These are phyloP conservation scores for Centella asiatica DNA, from an alignment of 129 eudicot genomes.

Conservation along the genomic window DNA sequence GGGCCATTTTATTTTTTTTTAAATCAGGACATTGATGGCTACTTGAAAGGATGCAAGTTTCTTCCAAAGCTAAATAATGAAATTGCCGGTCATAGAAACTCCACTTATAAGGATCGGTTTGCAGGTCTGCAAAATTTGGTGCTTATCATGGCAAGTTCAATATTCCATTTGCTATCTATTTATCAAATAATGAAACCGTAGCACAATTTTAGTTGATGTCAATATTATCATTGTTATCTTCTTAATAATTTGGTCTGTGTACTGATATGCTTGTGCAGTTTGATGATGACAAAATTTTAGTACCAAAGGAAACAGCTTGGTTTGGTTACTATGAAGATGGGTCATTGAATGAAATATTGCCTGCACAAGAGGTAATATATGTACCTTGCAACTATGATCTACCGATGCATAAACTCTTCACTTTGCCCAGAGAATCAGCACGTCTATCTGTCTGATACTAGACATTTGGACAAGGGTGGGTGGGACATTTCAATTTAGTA, in stretches of 20 bases:
- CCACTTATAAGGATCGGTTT: slow-evolving; percentile 70
- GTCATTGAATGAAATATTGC: slow-evolving; percentile 48
- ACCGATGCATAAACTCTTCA: not conserved
- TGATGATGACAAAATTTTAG: slow-evolving; percentile 54
- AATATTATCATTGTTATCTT: no score
- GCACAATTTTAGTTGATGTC: not conserved
- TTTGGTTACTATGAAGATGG: slow-evolving; percentile 76
- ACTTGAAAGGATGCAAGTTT: slow-evolving; percentile 50
- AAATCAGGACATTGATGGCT: slow-evolving; percentile 48
- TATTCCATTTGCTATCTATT: no score
- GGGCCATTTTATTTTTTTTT: not conserved
- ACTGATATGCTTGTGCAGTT: slow-evolving; percentile 28
- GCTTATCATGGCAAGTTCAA: slow-evolving; percentile 64
- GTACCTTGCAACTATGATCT: not conserved
- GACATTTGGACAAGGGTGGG: no score
- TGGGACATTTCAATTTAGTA: no score
- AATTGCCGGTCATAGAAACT: slow-evolving; percentile 30
- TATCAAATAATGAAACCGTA: not conserved
- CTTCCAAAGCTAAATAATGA: slow-evolving; percentile 77
- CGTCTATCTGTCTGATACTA: no score
- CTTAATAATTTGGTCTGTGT: no score
- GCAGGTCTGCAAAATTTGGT: slow-evolving; percentile 72
- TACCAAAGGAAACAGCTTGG: slow-evolving; percentile 75
- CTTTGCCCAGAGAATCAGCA: no score
- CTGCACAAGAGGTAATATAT: slow-evolving; percentile 58